These are phyloP conservation scores for Colletotrichum godetiae DNA, from an alignment of 2,329 filamentous ascomycete genomes.

Conservation along the genomic window DNA sequence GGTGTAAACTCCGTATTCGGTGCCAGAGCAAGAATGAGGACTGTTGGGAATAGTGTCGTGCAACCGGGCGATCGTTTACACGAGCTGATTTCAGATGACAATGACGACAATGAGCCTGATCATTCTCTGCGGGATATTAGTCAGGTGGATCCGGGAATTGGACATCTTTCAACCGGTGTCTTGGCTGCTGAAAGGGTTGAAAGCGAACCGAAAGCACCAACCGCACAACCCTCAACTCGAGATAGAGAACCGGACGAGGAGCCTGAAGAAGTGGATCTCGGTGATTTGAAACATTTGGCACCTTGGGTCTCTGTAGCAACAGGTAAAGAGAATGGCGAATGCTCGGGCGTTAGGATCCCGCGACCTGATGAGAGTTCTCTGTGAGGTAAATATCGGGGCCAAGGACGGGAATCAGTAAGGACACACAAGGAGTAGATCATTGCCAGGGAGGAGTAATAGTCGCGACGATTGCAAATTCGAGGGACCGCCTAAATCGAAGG, in stretches of 20 bases:
- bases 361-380: too few species aligned
- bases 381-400: too few species aligned
- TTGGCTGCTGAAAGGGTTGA: not conserved
- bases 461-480: too few species aligned
- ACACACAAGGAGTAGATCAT: too few species aligned
- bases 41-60: not conserved
- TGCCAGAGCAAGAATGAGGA: not conserved
- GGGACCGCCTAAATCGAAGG: too few species aligned
- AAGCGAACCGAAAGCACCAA: not conserved
- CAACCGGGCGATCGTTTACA: not conserved
- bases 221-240: not conserved
- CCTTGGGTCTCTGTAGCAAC: not conserved
- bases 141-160: not conserved
- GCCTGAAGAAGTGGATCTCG: not conserved
- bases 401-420: too few species aligned
- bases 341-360: too few species aligned
- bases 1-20: not conserved
- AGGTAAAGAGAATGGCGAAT: too few species aligned
- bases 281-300: not conserved
- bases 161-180: not conserved
- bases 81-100: constrained; percentile 9
- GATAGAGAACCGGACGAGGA: not conserved
- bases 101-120: not conserved
- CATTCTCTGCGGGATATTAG: not conserved
- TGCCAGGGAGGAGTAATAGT: too few species aligned